Conservation (phyloP, 176 grass and related monocot species). For the Musa itinerans region DNA sequence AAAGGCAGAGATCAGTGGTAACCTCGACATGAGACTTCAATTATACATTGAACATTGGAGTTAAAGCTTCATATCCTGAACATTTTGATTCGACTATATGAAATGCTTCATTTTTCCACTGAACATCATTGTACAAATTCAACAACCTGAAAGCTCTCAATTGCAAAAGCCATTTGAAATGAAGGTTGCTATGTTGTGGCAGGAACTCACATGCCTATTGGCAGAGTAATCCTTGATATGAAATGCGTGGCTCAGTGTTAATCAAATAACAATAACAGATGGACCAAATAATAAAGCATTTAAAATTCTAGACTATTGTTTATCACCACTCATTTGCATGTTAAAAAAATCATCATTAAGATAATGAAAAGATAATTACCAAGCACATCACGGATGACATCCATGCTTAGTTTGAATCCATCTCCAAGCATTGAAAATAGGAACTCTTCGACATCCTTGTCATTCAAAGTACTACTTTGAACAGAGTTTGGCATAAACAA, state of each 20-base stretch:
- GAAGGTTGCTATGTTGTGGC: too few species aligned
- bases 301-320: neutral
- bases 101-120: too few species aligned
- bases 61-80: too few species aligned
- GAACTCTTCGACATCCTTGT: conserved; percentile 80
- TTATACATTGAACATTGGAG: too few species aligned
- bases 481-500: conserved; percentile 31
- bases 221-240: too few species aligned
- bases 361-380: conserved; percentile 38
- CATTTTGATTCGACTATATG: too few species aligned
- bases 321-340: neutral
- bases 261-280: neutral
- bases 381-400: conserved; percentile 65
- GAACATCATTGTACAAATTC: too few species aligned
- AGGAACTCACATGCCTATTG: too few species aligned
- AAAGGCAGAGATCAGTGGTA: too few species aligned
- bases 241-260: neutral
- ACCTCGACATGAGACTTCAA: too few species aligned
- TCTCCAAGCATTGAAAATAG: conserved; percentile 96
- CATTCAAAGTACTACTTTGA: conserved; percentile 38
- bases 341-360: neutral
- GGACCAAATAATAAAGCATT: neutral
- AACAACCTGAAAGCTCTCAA: too few species aligned
- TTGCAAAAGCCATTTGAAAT: too few species aligned
- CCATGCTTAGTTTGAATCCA: conserved; percentile 74